phyloP scores from a whole-genome alignment of 1,139 yeast species.

The Lodderomyces beijingensis region DNA sequence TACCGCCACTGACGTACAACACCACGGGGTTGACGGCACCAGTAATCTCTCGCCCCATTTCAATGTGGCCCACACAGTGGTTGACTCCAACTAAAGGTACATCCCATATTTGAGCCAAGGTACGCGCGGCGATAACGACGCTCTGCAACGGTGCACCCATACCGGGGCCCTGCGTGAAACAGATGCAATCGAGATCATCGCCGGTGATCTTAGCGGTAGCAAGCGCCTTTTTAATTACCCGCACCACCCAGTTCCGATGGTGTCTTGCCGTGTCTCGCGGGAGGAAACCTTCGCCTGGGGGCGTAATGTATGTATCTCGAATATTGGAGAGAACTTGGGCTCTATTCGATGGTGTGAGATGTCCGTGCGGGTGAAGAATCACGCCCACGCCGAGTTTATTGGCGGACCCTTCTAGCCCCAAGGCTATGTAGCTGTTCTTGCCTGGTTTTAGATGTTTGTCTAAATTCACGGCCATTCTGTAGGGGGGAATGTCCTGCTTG shows the following conservation, averaged over 20 bases:
- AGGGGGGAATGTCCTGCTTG: too few species aligned
- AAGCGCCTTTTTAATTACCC: constrained; percentile 67
- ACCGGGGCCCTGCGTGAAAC: constrained; percentile 98
- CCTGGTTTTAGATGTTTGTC: constrained; percentile 40
- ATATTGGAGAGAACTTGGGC: constrained; percentile 81
- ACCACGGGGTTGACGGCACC: constrained; percentile 96
- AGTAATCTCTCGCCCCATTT: constrained; percentile 98
- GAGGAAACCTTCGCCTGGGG: constrained; percentile 96
- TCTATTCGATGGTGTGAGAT: constrained; percentile 46
- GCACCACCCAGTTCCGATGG: constrained; percentile 92
- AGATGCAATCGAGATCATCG: constrained; percentile 75
- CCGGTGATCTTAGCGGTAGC: constrained; percentile 56
- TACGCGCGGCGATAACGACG: constrained; percentile 89
- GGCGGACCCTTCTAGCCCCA: constrained; percentile 96
- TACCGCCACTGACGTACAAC: constrained; percentile 94
- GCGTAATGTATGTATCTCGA: constrained; percentile 91
- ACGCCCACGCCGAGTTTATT: constrained; percentile 94
- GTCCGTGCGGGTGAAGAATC: constrained; percentile 63
- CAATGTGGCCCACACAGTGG: constrained; percentile 97
- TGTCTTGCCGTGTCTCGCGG: constrained; percentile 97
- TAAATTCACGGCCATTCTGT: constrained; percentile 34
- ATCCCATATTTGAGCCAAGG: constrained; percentile 74
- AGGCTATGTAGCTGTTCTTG: constrained; percentile 56
- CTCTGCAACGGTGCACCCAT: constrained; percentile 98
- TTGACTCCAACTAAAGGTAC: constrained; percentile 91